These are phyloP conservation scores for Solidago caesia DNA, from an alignment of 129 eudicot species.

Conservation along the genomic window DNA sequence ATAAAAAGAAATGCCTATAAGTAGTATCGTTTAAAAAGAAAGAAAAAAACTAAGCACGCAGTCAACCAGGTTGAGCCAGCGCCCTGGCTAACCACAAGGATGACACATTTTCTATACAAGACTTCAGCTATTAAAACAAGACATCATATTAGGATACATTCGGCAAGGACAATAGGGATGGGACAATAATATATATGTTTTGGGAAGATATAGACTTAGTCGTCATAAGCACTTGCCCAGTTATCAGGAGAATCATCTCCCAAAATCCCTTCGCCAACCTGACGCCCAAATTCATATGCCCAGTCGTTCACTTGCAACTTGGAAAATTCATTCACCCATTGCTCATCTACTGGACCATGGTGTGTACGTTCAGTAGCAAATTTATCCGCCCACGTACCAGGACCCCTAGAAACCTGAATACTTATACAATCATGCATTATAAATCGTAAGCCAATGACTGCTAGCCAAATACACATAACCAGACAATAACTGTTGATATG, in stretches of 20 bases:
- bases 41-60: too few relatives aligned
- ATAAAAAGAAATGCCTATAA: too few relatives aligned
- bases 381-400: slow-evolving; percentile 80
- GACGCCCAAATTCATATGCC: slow-evolving; percentile 93
- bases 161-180: background rate
- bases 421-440: slow-evolving; percentile 22
- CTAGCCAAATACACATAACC: background rate
- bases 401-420: slow-evolving; percentile 60
- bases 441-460: background rate
- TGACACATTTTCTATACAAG: background rate
- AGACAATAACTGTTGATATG: background rate
- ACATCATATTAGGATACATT: background rate
- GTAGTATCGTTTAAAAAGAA: too few relatives aligned
- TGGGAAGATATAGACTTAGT: slow-evolving; percentile 47
- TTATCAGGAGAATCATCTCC: slow-evolving; percentile 71
- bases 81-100: background rate
- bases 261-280: slow-evolving; percentile 71
- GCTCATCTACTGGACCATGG: slow-evolving; percentile 60
- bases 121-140: background rate
- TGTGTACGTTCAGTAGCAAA: slow-evolving; percentile 66
- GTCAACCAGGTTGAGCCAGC: too few relatives aligned
- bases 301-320: slow-evolving; percentile 88
- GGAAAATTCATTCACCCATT: slow-evolving; percentile 93
- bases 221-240: slow-evolving; percentile 97
- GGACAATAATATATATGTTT: background rate